Evolutionary conservation across 352 stramenopile species (phyloP), one percentile per base, ranked within the genome.

Genomic region (Pythium guiyangense): DNA sequence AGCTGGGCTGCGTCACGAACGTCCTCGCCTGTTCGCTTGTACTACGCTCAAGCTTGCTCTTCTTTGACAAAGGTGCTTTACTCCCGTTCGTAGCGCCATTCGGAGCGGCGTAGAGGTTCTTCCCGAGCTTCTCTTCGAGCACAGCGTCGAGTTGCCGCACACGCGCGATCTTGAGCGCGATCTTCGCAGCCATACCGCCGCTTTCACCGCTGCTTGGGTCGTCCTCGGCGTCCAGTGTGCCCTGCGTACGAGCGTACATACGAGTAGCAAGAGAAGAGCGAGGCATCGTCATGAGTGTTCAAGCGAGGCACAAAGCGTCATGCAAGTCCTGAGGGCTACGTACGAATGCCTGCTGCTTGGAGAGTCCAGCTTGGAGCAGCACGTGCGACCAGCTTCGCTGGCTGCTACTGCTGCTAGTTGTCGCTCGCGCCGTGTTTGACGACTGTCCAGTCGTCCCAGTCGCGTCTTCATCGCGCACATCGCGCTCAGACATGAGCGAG

Each of bases 311-410:
- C 17, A 18, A 50, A 25, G 15, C 15, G 27, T 20, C 20, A 10
- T 29, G 20, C n/a, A 4, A 22, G n/a, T n/a, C n/a, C n/a, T n/a
- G n/a, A n/a, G n/a, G n/a, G n/a, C 9, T 48, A 60, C 70, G 68
- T 67, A 88, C 77, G 51, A 75, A 85, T 6, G 79, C 79, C 55
- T 90, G 74, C 29, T 90, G 77, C 45, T 86, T 88, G 25, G 74
- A 71, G 27, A 90, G 63, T 17, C 74, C 77, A 29, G 74, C 74
- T 50, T 88, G 66, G 27, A 88, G 79, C 11, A 90, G 73, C 5
- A 90, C 69, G 5, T 70, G 63, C 4, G 71, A 87, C 79, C 79
- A 90, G 47, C 57, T 85, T 31, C 74, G 70, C 9, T 66, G 70
- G 5, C 39, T 48, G 18, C 35, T 34, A 17, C 55, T 55, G 4